Evolutionary conservation across 805 yeast genomes (phyloP).

Genomic region (Sugiyamaella mastotermitis): DNA sequence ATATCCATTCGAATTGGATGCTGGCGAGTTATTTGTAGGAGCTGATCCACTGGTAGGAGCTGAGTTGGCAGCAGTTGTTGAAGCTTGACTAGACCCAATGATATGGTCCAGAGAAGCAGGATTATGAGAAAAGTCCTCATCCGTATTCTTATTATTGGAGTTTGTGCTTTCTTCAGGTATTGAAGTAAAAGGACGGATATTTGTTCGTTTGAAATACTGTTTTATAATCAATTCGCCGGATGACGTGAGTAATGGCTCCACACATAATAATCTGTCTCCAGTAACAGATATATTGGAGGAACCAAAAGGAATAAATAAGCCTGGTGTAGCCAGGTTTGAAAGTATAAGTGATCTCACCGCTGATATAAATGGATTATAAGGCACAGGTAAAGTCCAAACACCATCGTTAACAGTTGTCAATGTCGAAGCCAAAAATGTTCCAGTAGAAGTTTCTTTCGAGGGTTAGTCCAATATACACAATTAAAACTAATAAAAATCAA

Average conservation of each 20-base stretch:
- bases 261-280: slow-evolving; percentile 15
- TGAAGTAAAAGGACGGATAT: neutral
- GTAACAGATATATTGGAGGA: slow-evolving; percentile 10
- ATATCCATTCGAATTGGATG: neutral
- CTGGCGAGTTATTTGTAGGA: neutral
- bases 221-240: slow-evolving; percentile 21
- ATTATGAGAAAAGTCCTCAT: too few relatives aligned
- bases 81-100: too few relatives aligned
- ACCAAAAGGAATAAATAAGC: slow-evolving; percentile 17
- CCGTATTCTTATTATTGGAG: too few relatives aligned
- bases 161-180: too few relatives aligned
- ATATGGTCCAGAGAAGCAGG: too few relatives aligned
- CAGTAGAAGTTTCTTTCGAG: slow-evolving; percentile 26
- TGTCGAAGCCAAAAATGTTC: slow-evolving; percentile 23
- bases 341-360: slow-evolving; percentile 17
- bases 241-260: slow-evolving; percentile 18
- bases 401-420: slow-evolving; percentile 10
- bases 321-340: slow-evolving; percentile 10
- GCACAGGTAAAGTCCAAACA: slow-evolving; percentile 11
- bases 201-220: slow-evolving; percentile 12
- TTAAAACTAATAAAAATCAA: neutral
- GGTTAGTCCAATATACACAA: neutral
- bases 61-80: neutral
- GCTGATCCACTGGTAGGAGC: neutral
- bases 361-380: slow-evolving; percentile 21